A percentile compares a stretch with the other conserved stretches of the same genome.
Conservation (phyloP, 2,329 filamentous ascomycete species). For the Botrytis medusae region DNA sequence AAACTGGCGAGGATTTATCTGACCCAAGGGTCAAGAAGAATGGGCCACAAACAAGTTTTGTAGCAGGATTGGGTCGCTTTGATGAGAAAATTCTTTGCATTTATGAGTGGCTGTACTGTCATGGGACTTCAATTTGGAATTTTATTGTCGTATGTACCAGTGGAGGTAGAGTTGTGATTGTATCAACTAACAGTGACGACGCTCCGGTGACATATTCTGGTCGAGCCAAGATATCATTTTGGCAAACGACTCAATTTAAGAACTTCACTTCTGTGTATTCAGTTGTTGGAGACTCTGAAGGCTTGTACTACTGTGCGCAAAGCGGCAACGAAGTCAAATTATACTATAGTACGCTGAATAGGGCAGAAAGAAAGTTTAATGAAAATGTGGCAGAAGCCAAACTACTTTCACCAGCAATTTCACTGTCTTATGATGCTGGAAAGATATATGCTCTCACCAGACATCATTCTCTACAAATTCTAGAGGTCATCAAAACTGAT, state of each 20-base stretch:
- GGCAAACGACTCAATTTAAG: slow-evolving; percentile 46
- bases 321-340: slow-evolving; percentile 31
- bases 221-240: slow-evolving; percentile 48
- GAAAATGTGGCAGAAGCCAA: slow-evolving; percentile 48
- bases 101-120: slow-evolving; percentile 62
- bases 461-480: slow-evolving; percentile 55
- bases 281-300: slow-evolving; percentile 53
- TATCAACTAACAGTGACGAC: slow-evolving; percentile 46
- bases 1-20: slow-evolving; percentile 54
- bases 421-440: slow-evolving; percentile 49
- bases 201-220: not conserved
- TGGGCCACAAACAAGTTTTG: slow-evolving; percentile 47
- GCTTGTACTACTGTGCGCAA: slow-evolving; percentile 58
- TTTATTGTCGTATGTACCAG: slow-evolving; percentile 62
- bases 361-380: slow-evolving; percentile 51
- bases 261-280: slow-evolving; percentile 50
- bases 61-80: slow-evolving; percentile 55
- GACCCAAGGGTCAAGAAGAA: slow-evolving; percentile 42
- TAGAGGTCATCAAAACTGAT: slow-evolving; percentile 43
- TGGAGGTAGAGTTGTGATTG: slow-evolving; percentile 55
- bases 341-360: not conserved
- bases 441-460: slow-evolving; percentile 52
- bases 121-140: slow-evolving; percentile 57
- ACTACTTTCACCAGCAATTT: slow-evolving; percentile 54
- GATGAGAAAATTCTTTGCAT: slow-evolving; percentile 62